Evolutionary conservation across 2,329 filamentous ascomycete genomes (phyloP).

Genomic region (Aspergillus fijiensis): DNA sequence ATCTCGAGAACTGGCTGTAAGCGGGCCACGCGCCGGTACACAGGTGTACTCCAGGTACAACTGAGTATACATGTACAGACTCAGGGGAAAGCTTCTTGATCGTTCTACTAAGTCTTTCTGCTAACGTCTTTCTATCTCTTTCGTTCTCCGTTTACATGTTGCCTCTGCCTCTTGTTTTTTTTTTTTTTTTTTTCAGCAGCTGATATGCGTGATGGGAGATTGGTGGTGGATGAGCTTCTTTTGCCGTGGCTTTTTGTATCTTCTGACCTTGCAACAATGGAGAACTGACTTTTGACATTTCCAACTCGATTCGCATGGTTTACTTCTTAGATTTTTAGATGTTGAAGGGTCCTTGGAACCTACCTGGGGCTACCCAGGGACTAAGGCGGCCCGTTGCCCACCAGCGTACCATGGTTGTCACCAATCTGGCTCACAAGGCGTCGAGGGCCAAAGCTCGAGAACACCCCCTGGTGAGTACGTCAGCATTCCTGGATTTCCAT

Average conservation of each 20-base stretch:
- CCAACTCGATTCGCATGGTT: background rate
- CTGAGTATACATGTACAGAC: background rate
- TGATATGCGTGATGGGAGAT: background rate
- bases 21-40: background rate
- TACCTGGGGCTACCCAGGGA: background rate
- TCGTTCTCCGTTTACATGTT: too few relatives aligned
- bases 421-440: background rate
- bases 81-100: background rate
- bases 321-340: background rate
- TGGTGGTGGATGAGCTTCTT: background rate
- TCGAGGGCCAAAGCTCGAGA: background rate
- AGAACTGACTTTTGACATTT: background rate
- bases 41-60: background rate
- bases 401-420: constrained; percentile 2
- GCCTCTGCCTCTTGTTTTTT: background rate
- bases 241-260: background rate
- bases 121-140: too few relatives aligned
- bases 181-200: background rate
- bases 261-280: background rate
- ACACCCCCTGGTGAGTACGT: background rate
- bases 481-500: background rate
- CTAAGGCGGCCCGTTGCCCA: background rate
- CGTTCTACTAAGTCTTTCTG: background rate
- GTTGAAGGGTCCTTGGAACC: background rate
- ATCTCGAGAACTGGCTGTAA: constrained; percentile 22